Base-by-base conservation (phyloP, 176 grass and related monocot species). In the Juncus inflexus region DNA sequence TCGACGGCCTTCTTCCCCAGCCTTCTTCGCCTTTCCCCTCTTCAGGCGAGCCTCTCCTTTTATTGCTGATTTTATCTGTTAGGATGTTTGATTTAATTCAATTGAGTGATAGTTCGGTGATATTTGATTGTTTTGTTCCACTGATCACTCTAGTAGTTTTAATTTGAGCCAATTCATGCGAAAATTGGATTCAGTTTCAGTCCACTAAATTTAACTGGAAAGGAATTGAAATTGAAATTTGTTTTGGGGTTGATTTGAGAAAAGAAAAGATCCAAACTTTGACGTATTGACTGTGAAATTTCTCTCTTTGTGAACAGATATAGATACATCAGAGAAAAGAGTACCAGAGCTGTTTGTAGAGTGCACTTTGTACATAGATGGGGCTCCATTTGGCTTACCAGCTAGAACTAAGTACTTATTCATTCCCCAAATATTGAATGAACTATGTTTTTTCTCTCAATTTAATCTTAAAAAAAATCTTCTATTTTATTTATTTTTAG, bases 321-420 rank as follows among this genome's bases (percentile, higher is more conserved):
- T 58, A 86, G 78, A 78, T 42, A 38, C 12, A 42, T 36, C 37
- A 16, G 67, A 74, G 7, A 80, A 62, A 16, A 74, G 51, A 70
- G 74, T 40, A 40, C 51, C 91, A 6, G 91, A 96, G 76, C 81
- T 96, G 5, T 81, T 90, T 59, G 91, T 96, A 15, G 84, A 96
- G 66, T 96, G 87, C 38, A 79, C 77, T 35, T 74, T 96, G 11
- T 87, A 83, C 19, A 85, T 96, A 35, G 84, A 90, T 53, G 91
- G 91, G 3, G 52, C 83, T n/a, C 87, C 77, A 19, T 96, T 96
- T 63, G 91, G 87, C 57, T 68, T 96, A 56, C 75, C 84, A 6
- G 75, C 89, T 12, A 83, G 64, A 19, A 96, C 91, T 58, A 90
- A 81, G 90, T 90, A 76, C 69, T 14, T n/a, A 62, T 42, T 6